Evolutionary conservation across 495 filamentous ascomycete species (phyloP), one percentile per base, ranked within the genome.

Genomic region (Apodospora peruviana): DNA sequence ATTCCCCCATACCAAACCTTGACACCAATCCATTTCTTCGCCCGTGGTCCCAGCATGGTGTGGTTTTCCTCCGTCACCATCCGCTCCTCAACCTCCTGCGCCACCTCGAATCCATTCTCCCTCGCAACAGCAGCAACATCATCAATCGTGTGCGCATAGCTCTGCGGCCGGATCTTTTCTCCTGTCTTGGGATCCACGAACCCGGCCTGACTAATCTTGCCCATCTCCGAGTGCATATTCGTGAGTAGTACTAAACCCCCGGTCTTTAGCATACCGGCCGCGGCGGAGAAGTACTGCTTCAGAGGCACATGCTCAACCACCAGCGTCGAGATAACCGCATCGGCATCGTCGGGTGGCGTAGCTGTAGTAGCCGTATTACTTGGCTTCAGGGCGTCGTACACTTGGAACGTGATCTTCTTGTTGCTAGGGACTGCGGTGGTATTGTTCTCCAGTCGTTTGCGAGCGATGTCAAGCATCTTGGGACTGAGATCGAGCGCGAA

Each of bases 211-310:
- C 76, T 79, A 7, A 77, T 69, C 39, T 53, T 47, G 3, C 84
- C 85, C 83, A 87, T 87, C 14, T 85, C 77, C 5, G 73, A 66
- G 57, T 88, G 85, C 85, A 88, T 88, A 59, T 87, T 88, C 3
- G 85, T 88, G 4, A 88, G 48, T 27, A 87, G 66, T 5, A 85
- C 56, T 52, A 77, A 69, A 5, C 77, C 81, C 0, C 78, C 79
- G 1, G 67, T 55, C 20, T 44, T 61, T 42, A 86, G 59, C 14
- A 86, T 63, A 17, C 56, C 50, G 10, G 70, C 55, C 0, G 78
- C 70, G 1, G 71, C 70, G 19, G 52, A 45, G 60, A 88, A 90
- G 64, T 84, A 87, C 0, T 20, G 36, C 1, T 45, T 5, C 1
- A 84, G 60, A 0, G 83, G 79, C 17, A 87, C 66, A 56, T 88